Conservation (phyloP, 306 rosid genomes). For the Vicia faba region DNA sequence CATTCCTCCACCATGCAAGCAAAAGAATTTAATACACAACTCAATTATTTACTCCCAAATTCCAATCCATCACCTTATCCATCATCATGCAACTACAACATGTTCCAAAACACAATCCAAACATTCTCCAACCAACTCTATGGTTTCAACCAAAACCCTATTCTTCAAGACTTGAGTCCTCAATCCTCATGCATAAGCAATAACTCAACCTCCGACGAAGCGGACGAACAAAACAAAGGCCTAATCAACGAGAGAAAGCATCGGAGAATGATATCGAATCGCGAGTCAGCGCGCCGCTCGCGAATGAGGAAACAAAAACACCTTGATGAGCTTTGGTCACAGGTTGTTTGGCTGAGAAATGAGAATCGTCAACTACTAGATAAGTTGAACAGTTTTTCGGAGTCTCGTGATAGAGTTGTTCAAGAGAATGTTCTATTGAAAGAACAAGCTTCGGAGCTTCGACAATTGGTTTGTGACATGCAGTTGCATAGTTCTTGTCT, state of each 20-base stretch:
- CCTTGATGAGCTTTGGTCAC: constrained; percentile 96
- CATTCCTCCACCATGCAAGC: constrained; percentile 58
- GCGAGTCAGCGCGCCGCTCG: constrained; percentile 95
- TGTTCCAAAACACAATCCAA: constrained; percentile 50
- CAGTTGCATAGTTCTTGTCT: constrained; percentile 59
- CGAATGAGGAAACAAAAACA: constrained; percentile 97
- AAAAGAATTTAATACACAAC: constrained; percentile 50
- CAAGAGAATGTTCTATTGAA: constrained; percentile 81
- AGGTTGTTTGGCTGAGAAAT: constrained; percentile 83
- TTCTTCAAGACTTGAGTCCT: constrained; percentile 51
- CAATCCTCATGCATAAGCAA: constrained; percentile 71
- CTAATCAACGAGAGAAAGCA: constrained; percentile 89
- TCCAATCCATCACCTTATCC: constrained; percentile 52
- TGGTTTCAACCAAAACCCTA: constrained; percentile 44
- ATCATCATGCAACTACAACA: constrained; percentile 35
- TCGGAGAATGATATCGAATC: constrained; percentile 90
- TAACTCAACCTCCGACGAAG: constrained; percentile 87
- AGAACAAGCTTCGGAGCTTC: constrained; percentile 77
- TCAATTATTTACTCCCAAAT: constrained; percentile 53
- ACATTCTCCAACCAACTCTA: constrained; percentile 51
- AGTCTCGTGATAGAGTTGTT: constrained; percentile 58
- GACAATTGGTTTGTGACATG: constrained; percentile 74
- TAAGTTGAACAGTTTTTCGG: constrained; percentile 68
- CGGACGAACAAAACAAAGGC: constrained; percentile 70
- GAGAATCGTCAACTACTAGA: constrained; percentile 81